Conservation (phyloP, 805 yeast genomes). For the Metschnikowia corniflorae region DNA sequence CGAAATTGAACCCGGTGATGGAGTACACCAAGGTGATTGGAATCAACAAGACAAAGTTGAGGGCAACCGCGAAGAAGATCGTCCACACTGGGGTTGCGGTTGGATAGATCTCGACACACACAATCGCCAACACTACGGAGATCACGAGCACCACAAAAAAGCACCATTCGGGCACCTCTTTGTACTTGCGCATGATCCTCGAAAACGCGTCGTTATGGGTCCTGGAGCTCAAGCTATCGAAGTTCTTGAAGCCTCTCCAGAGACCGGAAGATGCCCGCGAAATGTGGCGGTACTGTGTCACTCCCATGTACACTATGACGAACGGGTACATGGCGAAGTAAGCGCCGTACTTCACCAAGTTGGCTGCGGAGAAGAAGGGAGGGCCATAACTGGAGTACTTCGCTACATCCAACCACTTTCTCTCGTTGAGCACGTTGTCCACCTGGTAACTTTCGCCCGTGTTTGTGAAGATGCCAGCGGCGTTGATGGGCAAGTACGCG, state of each 20-base stretch:
- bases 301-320: constrained; percentile 12
- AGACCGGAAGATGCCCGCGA: too few relatives aligned
- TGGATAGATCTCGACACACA: constrained; percentile 35
- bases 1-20: constrained; percentile 33
- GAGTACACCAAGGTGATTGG: constrained; percentile 38
- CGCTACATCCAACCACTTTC: constrained; percentile 14
- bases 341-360: constrained; percentile 28
- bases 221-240: constrained; percentile 16
- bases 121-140: constrained; percentile 34
- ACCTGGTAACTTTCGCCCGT: constrained; percentile 7
- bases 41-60: constrained; percentile 36
- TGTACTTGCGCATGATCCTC: constrained; percentile 47
- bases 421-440: constrained; percentile 1
- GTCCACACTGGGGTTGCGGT: constrained; percentile 44
- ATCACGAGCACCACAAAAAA: constrained; percentile 26
- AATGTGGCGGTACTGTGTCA: constrained; percentile 4
- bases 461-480: constrained; percentile 8
- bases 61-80: constrained; percentile 33
- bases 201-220: constrained; percentile 52
- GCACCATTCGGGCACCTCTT: constrained; percentile 46
- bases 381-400: constrained; percentile 26
- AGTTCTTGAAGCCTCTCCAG: constrained; percentile 10
- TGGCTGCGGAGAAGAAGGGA: constrained; percentile 30
- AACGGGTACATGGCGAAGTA: constrained; percentile 29
- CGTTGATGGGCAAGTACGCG: constrained; percentile 42